A percentile compares a stretch with the other conserved stretches of the same genome.
Evolutionary conservation across 2,329 filamentous ascomycete genomes (phyloP).

Genomic region (Phialophora verrucosa): DNA sequence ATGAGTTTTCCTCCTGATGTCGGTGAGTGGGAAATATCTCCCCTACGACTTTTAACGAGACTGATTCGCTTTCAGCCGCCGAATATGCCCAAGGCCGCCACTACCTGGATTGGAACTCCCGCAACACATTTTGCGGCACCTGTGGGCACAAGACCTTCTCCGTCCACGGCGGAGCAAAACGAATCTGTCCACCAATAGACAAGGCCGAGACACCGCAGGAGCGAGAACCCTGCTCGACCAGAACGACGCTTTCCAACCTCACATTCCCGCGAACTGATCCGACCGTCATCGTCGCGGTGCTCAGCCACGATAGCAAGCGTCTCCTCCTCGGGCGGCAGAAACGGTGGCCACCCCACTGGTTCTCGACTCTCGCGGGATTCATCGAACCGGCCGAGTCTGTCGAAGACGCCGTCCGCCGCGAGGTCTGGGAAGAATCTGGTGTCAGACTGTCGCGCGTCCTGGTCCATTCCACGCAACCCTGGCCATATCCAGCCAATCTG

Average conservation of each 20-base stretch:
- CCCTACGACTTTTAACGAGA: not conserved
- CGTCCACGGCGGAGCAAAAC: slow-evolving; percentile 53
- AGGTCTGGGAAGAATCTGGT: slow-evolving; percentile 86
- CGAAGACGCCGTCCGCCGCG: slow-evolving; percentile 80
- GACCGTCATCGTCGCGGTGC: slow-evolving; percentile 91
- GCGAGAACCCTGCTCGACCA: slow-evolving; percentile 76
- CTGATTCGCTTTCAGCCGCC: slow-evolving; percentile 66
- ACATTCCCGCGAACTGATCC: slow-evolving; percentile 92
- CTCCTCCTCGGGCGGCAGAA: slow-evolving; percentile 84
- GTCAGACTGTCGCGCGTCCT: slow-evolving; percentile 77
- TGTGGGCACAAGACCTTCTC: slow-evolving; percentile 80
- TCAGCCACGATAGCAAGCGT: slow-evolving; percentile 77
- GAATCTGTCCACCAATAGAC: slow-evolving; percentile 53
- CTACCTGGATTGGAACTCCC: slow-evolving; percentile 89
- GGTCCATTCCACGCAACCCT: slow-evolving; percentile 83
- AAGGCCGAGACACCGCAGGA: slow-evolving; percentile 52
- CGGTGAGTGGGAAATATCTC: slow-evolving; percentile 54
- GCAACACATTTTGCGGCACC: slow-evolving; percentile 88
- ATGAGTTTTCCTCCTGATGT: slow-evolving; percentile 66
- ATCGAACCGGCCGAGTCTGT: slow-evolving; percentile 84
- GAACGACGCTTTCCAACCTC: slow-evolving; percentile 86
- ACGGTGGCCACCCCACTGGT: slow-evolving; percentile 83
- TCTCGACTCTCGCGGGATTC: slow-evolving; percentile 86
- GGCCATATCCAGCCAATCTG: slow-evolving; percentile 82
- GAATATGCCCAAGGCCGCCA: slow-evolving; percentile 89